These are phyloP conservation scores for Jamesozyma spencerorum DNA, from an alignment of 805 yeast species.

Conservation along the genomic window DNA sequence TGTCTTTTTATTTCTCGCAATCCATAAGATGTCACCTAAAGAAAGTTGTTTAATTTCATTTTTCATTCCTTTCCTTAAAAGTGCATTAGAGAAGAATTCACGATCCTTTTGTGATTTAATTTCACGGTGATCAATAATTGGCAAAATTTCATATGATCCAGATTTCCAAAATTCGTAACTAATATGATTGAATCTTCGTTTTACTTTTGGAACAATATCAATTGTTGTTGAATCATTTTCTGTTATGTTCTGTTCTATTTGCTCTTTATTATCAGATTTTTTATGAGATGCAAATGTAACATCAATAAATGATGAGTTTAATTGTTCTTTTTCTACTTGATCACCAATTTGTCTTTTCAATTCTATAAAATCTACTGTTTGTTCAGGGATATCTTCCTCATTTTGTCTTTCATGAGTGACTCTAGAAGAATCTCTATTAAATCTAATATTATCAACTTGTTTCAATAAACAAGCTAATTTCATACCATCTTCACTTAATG, in stretches of 20 bases:
- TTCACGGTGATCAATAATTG: conserved; percentile 77
- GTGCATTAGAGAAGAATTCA: conserved; percentile 53
- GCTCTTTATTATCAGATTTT: background rate
- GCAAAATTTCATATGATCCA: conserved; percentile 47
- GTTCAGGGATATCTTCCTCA: conserved; percentile 9
- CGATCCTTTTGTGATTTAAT: conserved; percentile 60
- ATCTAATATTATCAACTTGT: conserved; percentile 34
- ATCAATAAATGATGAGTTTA: conserved; percentile 12
- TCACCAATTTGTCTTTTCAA: conserved; percentile 5
- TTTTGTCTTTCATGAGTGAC: conserved; percentile 1
- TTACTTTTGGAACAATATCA: no score
- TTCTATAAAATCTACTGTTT: conserved; percentile 17
- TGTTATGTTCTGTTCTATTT: background rate
- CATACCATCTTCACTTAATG: conserved; percentile 61
- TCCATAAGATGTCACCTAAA: conserved; percentile 86
- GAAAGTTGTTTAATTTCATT: conserved; percentile 51
- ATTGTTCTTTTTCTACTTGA: background rate
- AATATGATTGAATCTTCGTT: conserved; percentile 17
- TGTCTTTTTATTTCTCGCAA: conserved; percentile 56
- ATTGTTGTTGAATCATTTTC: background rate
- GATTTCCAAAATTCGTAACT: conserved; percentile 47
- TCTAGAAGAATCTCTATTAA: conserved; percentile 14
- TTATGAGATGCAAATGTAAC: conserved; percentile 8
- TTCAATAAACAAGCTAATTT: conserved; percentile 51
- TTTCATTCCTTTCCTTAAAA: conserved; percentile 40